phyloP scores from a whole-genome alignment of 2,329 filamentous ascomycete genomes.

The Exophiala oligosperma region DNA sequence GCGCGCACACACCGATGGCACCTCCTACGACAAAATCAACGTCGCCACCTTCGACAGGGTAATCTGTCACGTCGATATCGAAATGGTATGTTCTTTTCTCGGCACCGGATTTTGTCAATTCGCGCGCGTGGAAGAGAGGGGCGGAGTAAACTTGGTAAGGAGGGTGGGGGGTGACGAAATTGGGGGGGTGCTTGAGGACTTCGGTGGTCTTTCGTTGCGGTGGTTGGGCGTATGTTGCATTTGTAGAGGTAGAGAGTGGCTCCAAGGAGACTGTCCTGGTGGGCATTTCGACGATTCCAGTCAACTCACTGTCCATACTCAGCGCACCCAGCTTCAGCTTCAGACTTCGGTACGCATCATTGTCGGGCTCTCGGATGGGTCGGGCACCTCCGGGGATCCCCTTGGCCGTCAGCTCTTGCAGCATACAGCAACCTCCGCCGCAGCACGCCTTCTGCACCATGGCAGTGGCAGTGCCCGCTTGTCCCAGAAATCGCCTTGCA shows the following conservation, averaged over 20 bases:
- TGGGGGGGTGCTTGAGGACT: constrained; percentile 65
- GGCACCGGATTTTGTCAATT: constrained; percentile 82
- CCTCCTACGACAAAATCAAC: constrained; percentile 96
- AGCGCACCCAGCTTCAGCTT: constrained; percentile 74
- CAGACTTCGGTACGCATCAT: constrained; percentile 79
- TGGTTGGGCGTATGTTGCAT: constrained; percentile 12
- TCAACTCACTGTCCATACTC: constrained; percentile 68
- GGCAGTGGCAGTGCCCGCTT: constrained; percentile 51
- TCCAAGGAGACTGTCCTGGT: constrained; percentile 71
- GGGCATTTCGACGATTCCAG: constrained; percentile 69
- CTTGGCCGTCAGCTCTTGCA: constrained; percentile 54
- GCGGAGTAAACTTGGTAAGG: constrained; percentile 90
- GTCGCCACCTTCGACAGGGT: constrained; percentile 74
- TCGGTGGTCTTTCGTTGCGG: constrained; percentile 4
- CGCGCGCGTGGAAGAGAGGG: constrained; percentile 79
- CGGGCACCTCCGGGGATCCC: constrained; percentile 43
- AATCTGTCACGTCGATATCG: constrained; percentile 93
- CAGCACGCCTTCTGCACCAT: constrained; percentile 65
- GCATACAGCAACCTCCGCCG: constrained; percentile 64
- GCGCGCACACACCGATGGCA: constrained; percentile 88
- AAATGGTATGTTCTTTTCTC: constrained; percentile 98
- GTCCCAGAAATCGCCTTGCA: constrained; percentile 58
- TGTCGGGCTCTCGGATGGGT: constrained; percentile 67
- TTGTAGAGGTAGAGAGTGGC: constrained; percentile 13
- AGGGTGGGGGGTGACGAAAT: constrained; percentile 90